Percentiles rank a stretch among this genome's conserved stretches.
phyloP scores from a whole-genome alignment of 371 early-diverging fungal species.

The Syncephalis plumigaleata region DNA sequence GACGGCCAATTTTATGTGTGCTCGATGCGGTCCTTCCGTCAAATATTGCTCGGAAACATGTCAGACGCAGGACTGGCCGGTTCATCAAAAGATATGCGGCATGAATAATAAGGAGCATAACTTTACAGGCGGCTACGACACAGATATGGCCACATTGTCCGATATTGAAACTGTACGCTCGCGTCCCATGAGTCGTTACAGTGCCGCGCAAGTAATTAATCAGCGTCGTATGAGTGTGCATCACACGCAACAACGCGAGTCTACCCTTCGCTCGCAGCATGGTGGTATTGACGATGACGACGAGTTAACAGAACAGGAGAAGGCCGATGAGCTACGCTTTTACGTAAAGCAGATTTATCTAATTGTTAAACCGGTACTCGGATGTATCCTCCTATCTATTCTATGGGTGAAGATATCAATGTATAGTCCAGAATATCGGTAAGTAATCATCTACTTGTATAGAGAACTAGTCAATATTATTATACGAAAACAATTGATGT shows the following conservation, averaged over 20 bases:
- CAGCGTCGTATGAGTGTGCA: not conserved
- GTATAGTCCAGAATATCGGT: slow-evolving; percentile 33
- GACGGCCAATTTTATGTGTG: not conserved
- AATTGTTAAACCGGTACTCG: slow-evolving; percentile 61
- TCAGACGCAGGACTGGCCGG: slow-evolving; percentile 3
- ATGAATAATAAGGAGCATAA: not conserved
- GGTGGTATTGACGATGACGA: not conserved
- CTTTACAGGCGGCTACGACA: not conserved
- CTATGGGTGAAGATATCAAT: slow-evolving; percentile 70
- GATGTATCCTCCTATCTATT: slow-evolving; percentile 55
- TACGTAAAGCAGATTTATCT: slow-evolving; percentile 65
- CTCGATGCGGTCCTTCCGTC: not conserved
- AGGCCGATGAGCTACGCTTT: slow-evolving; percentile 41
- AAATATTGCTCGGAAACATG: slow-evolving; percentile 3
- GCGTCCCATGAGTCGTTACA: not conserved
- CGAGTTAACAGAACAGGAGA: slow-evolving; percentile 4
- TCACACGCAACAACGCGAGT: not conserved
- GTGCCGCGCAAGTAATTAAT: not conserved
- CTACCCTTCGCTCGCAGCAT: not conserved
- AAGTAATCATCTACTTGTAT: slow-evolving; percentile 4
- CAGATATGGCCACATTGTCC: not conserved
- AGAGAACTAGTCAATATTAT: too few species aligned
- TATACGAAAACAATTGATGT: too few species aligned
- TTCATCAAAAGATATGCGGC: not conserved
- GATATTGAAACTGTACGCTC: not conserved